Evolutionary conservation across 805 yeast species (phyloP).

Genomic region (Debaryomyces hansenii): DNA sequence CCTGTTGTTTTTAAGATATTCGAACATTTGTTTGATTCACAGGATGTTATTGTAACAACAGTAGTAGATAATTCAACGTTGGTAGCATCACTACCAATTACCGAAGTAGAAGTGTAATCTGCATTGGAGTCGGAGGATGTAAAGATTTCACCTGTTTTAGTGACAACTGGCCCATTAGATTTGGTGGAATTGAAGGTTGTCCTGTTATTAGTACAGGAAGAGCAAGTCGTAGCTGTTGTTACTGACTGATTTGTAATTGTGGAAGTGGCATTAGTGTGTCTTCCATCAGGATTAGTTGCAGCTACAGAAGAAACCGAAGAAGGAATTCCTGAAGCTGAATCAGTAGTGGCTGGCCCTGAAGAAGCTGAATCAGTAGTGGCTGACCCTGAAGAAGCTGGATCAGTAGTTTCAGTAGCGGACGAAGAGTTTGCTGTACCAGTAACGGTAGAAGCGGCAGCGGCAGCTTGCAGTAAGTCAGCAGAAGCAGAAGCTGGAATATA

Average conservation of each 20-base stretch:
- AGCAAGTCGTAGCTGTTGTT: too few relatives aligned
- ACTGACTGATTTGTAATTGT: too few relatives aligned
- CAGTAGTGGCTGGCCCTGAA: not conserved
- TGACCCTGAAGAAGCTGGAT: not conserved
- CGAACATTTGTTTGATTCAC: constrained; percentile 31
- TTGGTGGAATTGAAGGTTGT: too few relatives aligned
- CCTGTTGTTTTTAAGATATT: constrained; percentile 28
- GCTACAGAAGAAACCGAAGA: too few relatives aligned
- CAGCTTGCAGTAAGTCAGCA: constrained; percentile 24
- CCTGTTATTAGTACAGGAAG: too few relatives aligned
- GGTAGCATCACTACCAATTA: constrained; percentile 6
- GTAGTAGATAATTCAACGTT: constrained; percentile 17
- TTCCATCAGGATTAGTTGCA: too few relatives aligned
- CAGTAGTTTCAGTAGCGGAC: constrained; percentile 1
- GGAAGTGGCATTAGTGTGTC: too few relatives aligned
- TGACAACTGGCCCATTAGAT: too few relatives aligned
- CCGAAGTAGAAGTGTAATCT: too few relatives aligned
- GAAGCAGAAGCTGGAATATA: constrained; percentile 22
- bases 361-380: constrained; percentile 1
- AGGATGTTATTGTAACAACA: constrained; percentile 34
- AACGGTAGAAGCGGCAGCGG: constrained; percentile 9
- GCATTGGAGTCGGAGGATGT: too few relatives aligned
- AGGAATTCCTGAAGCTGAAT: not conserved
- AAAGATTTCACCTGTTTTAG: too few relatives aligned
- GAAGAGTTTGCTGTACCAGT: constrained; percentile 11